Conservation (phyloP, 2,329 filamentous ascomycete genomes). For the Microdochium bolleyi region DNA sequence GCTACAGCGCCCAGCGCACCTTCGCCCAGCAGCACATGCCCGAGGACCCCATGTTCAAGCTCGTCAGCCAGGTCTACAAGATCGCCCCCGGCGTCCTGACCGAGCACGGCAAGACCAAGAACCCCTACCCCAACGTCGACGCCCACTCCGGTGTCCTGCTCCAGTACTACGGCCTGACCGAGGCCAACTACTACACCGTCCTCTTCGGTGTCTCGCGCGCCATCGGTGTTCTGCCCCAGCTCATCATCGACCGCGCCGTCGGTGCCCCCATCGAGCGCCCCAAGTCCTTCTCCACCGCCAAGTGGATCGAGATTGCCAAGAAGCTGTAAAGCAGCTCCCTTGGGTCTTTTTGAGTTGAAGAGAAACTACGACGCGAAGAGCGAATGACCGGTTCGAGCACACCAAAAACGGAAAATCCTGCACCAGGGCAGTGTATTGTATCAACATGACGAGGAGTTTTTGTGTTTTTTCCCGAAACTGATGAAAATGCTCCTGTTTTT, state of each 20-base stretch:
- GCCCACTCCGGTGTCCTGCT: constrained; percentile 98
- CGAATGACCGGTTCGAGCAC: background rate
- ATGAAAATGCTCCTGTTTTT: background rate
- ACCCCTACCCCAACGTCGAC: constrained; percentile 98
- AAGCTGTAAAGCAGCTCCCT: constrained; percentile 60
- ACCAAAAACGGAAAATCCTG: background rate
- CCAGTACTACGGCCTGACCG: constrained; percentile 98
- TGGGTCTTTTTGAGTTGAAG: background rate
- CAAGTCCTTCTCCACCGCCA: constrained; percentile 97
- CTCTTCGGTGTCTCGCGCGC: constrained; percentile 98
- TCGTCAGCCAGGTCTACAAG: constrained; percentile 99
- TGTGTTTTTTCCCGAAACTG: background rate
- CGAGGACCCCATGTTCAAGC: constrained; percentile 99
- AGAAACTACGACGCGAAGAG: background rate
- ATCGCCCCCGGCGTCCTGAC: constrained; percentile 96
- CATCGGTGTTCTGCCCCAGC: constrained; percentile 95
- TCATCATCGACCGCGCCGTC: constrained; percentile 98
- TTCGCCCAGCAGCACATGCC: constrained; percentile 91
- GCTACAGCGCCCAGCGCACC: constrained; percentile 96
- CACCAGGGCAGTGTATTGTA: background rate
- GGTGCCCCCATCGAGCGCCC: constrained; percentile 96
- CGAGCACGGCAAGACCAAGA: constrained; percentile 99
- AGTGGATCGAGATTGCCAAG: constrained; percentile 89
- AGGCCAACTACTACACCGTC: constrained; percentile 99
- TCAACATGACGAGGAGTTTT: constrained; percentile 1